Evolutionary conservation across 495 filamentous ascomycete species (phyloP).

Genomic region (Echria macrotheca): DNA sequence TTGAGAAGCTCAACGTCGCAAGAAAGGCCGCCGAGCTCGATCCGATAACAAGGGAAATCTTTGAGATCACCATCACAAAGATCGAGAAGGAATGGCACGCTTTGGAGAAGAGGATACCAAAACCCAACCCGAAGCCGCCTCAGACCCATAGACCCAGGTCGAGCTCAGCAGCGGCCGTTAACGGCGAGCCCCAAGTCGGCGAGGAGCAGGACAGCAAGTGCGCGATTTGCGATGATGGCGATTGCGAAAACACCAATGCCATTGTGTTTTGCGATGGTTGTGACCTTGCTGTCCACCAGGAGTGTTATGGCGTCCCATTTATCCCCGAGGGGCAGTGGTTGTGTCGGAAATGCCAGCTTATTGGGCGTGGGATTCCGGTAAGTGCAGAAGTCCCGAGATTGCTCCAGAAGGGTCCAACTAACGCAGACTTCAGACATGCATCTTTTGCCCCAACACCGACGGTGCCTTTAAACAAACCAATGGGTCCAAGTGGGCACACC

Average conservation of each 20-base stretch:
- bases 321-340: constrained; percentile 99
- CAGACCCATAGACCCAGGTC: constrained; percentile 86
- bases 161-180: constrained; percentile 86
- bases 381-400: too few species aligned
- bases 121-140: constrained; percentile 90
- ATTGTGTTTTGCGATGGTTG: constrained; percentile 99
- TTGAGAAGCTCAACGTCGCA: constrained; percentile 74
- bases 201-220: constrained; percentile 98
- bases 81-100: constrained; percentile 99
- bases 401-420: background rate
- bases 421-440: constrained; percentile 61
- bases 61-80: constrained; percentile 96
- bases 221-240: constrained; percentile 95
- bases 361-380: constrained; percentile 82
- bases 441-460: constrained; percentile 96
- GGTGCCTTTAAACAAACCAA: constrained; percentile 98
- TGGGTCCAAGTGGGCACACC: constrained; percentile 89
- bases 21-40: constrained; percentile 67
- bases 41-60: constrained; percentile 82
- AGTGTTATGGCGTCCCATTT: constrained; percentile 98
- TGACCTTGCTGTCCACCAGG: constrained; percentile 95
- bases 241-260: constrained; percentile 99
- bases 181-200: constrained; percentile 78
- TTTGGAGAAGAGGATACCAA: constrained; percentile 92
- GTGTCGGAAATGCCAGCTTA: constrained; percentile 92